A percentile compares a stretch with the other conserved stretches of the same genome.
Conservation (phyloP, 225 moss, liverwort and hornwort species). For the Bryoerythrophyllum caledonicum region DNA sequence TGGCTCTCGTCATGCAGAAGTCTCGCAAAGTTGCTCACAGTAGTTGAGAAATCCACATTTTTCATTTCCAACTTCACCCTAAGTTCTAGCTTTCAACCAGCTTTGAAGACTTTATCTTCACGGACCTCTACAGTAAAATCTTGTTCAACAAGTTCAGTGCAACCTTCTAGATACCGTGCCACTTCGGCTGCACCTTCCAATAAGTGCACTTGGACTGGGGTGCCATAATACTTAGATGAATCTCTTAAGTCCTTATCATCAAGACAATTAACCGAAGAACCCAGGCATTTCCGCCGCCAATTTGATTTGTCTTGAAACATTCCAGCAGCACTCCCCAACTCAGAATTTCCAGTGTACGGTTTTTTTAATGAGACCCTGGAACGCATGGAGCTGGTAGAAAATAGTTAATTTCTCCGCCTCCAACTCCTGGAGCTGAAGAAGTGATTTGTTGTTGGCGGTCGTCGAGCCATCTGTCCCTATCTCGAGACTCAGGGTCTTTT, state of each 20-base stretch:
- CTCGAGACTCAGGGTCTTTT: constrained; percentile 9
- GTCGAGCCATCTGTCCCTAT: constrained; percentile 5
- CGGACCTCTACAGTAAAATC: not conserved
- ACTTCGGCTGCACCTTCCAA: constrained; percentile 20
- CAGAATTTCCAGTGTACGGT: constrained; percentile 30
- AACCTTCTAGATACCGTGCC: constrained; percentile 10
- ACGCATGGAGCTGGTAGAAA: constrained; percentile 25
- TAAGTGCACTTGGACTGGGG: not conserved
- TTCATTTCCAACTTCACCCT: constrained; percentile 26
- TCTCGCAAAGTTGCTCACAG: constrained; percentile 22
- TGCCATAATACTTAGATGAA: constrained; percentile 17
- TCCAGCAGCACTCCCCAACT: too few relatives aligned
- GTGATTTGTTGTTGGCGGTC: constrained; percentile 9
- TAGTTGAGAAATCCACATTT: constrained; percentile 7
- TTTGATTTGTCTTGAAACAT: too few relatives aligned
- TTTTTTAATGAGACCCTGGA: constrained; percentile 17
- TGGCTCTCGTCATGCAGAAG: constrained; percentile 14
- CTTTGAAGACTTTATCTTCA: constrained; percentile 13
- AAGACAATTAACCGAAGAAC: constrained; percentile 26
- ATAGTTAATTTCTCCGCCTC: constrained; percentile 20
- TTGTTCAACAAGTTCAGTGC: constrained; percentile 7
- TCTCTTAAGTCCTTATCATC: constrained; percentile 28
- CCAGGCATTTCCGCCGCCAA: too few relatives aligned
- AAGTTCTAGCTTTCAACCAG: too few relatives aligned
- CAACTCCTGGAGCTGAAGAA: constrained; percentile 26